Evolutionary conservation across 2,329 filamentous ascomycete genomes (phyloP), one percentile per base, ranked within the genome.

Genomic region (Pseudogymnoascus sp.): DNA sequence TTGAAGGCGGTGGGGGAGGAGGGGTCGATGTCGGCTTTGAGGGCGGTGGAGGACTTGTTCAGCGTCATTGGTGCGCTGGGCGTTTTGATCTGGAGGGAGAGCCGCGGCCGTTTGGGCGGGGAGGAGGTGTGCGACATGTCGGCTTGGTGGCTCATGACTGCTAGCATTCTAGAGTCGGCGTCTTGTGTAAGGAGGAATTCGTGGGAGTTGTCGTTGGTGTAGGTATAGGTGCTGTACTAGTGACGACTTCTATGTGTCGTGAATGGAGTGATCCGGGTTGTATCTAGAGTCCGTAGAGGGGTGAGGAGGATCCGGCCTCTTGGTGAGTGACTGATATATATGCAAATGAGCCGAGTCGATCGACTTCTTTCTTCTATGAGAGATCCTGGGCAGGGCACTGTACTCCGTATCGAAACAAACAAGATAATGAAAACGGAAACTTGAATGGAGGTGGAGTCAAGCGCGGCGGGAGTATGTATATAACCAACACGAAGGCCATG

Each of bases 1-100:
- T 87, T 87, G 76, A 87, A 86, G 21, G 83, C 78, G 1, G 85
- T 87, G 3, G 84, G 83, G 33, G 85, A 86, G 64, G 78, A 81
- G 31, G 83, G 81, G 68, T 87, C 80, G 40, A 82, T 74, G 61
- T 78, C 76, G 21, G 78, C 60, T 63, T 73, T 73, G 47, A 82
- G 71, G 4, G 76, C 77, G 65, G 78, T 78, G 28, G 78, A 76
- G 0, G 76, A 75, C 65, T 77, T 75, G 38, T 74, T 72, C 15
- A 78, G 72, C 62, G 75, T 78, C 62, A 75, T 71, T 42, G 78
- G 71, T 35, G 73, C 74, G 63, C 74, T 71, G 31, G 77, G 72
- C 23, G 80, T 76, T 69, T 81, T 82, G 69, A 79, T 84, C 70
- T 83, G 80, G 68, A 85, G 79, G 62, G 82, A 83, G 66, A 87